Base-by-base conservation (phyloP, 805 yeast genomes). In the Brettanomyces sp. region DNA sequence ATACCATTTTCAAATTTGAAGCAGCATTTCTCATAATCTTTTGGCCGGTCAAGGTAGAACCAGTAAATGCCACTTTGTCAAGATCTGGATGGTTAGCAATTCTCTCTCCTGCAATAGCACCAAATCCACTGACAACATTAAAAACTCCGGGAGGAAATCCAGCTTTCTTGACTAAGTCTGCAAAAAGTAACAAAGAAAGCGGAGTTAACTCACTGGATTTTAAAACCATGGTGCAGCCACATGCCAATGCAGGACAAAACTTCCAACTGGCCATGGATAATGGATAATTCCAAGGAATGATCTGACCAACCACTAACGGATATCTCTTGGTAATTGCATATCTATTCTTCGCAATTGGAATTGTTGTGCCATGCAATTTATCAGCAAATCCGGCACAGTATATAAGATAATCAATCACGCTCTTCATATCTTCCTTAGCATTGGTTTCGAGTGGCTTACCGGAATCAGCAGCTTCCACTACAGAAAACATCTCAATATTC, bases 151-250 rank as follows among this genome's bases (percentile, higher is more conserved):
- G 73, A 39, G 90, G 91, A 67, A 84, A 76, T 1, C 89, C 91
- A 12, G 84, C 88, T 52, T 76, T 69, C 55, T 68, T 67, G 55
- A 79, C 77, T 45, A 78, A 63, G 24, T 67, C 66, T 36, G 84
- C 88, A 49, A 83, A 69, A 53, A 72, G 68, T 52, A 84, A 73
- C 52, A 82, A 68, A 24, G 88, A 77, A 54, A 85, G 70, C 11
- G 93, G 93, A 5, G 91, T 83, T 53, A 80, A 67, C 65, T 85
- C 93, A 47, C 88, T 81, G 3, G 87, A 74, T 64, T 85, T 85
- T 61, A 85, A 73, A 40, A 85, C 78, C 41, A 82, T 74, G 12
- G 78, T 73, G 64, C 85, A 84, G 45, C 93, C 93, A 45, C 86
- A 82, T 38, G 90, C 88, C 52, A 85, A 66, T 8, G 95, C 93